phyloP scores from a whole-genome alignment of 1,284 basidiomycete genomes.

The Lentinula novae-zelandiae region DNA sequence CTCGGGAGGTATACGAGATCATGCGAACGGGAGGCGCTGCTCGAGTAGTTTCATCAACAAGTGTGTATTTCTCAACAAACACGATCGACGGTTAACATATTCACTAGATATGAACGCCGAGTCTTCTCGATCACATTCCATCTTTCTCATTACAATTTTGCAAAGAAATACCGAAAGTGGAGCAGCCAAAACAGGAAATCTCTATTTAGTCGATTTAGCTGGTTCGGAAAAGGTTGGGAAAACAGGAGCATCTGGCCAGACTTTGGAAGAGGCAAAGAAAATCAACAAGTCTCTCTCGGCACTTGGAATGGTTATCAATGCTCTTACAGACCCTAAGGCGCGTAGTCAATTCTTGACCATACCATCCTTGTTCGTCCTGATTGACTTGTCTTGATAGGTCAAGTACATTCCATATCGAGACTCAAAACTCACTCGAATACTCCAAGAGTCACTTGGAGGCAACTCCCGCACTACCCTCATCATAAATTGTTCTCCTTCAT shows the following conservation, averaged over 20 bases:
- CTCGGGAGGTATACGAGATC: slow-evolving; percentile 97
- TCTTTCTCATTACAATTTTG: slow-evolving; percentile 97
- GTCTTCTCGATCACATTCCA: slow-evolving; percentile 98
- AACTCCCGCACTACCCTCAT: slow-evolving; percentile 99
- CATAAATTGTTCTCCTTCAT: slow-evolving; percentile 98
- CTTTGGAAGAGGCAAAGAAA: slow-evolving; percentile 99
- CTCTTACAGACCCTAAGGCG: slow-evolving; percentile 92
- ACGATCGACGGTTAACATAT: not conserved
- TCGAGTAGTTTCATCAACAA: slow-evolving; percentile 92
- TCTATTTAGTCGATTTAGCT: slow-evolving; percentile 97
- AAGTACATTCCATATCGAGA: slow-evolving; percentile 99
- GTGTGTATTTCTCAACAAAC: slow-evolving; percentile 43
- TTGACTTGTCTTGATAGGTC: slow-evolving; percentile 50
- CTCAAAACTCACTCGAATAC: slow-evolving; percentile 97
- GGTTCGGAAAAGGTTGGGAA: slow-evolving; percentile 99
- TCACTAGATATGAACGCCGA: slow-evolving; percentile 97
- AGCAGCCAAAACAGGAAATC: slow-evolving; percentile 92
- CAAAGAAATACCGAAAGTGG: slow-evolving; percentile 96
- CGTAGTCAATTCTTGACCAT: not conserved
- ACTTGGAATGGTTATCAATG: slow-evolving; percentile 99
- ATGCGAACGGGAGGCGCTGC: slow-evolving; percentile 95
- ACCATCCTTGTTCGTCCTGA: slow-evolving; percentile 3
- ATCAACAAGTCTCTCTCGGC: slow-evolving; percentile 99
- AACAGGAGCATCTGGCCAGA: slow-evolving; percentile 98
- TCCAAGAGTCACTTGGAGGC: slow-evolving; percentile 99